Conservation (phyloP, 768 basidiomycete species). For the Nidularia pulvinata region DNA sequence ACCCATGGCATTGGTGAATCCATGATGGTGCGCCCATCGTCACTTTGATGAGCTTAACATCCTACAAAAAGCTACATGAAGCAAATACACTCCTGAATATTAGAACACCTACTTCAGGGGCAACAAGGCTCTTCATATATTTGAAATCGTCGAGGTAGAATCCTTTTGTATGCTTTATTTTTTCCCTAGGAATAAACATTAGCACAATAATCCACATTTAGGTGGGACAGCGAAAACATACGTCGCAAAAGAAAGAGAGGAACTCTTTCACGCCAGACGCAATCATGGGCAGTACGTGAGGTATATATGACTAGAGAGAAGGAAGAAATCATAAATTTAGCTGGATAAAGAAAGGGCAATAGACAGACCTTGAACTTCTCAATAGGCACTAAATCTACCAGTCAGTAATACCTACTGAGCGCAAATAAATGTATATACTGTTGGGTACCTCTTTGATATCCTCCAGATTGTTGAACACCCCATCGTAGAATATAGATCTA, state of each 20-base stretch:
- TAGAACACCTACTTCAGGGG: slow-evolving; percentile 41
- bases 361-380: slow-evolving; percentile 46
- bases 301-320: slow-evolving; percentile 36
- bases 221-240: slow-evolving; percentile 11
- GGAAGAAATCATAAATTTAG: slow-evolving; percentile 1
- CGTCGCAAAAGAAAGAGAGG: slow-evolving; percentile 41
- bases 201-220: slow-evolving; percentile 7
- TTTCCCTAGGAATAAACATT: slow-evolving; percentile 37
- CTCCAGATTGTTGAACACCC: slow-evolving; percentile 65
- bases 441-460: slow-evolving; percentile 58
- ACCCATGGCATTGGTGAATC: slow-evolving; percentile 70
- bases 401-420: not conserved
- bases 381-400: slow-evolving; percentile 15
- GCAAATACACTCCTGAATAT: not conserved
- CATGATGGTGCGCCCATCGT: slow-evolving; percentile 73
- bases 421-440: slow-evolving; percentile 23
- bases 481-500: slow-evolving; percentile 62
- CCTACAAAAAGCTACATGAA: slow-evolving; percentile 24
- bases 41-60: slow-evolving; percentile 68
- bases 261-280: slow-evolving; percentile 34
- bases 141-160: slow-evolving; percentile 69
- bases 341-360: not conserved
- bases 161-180: slow-evolving; percentile 59
- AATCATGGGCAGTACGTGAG: slow-evolving; percentile 42
- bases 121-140: slow-evolving; percentile 54